Evolutionary conservation across 129 eudicot genomes (phyloP).

Genomic region (Escallonia rubra): DNA sequence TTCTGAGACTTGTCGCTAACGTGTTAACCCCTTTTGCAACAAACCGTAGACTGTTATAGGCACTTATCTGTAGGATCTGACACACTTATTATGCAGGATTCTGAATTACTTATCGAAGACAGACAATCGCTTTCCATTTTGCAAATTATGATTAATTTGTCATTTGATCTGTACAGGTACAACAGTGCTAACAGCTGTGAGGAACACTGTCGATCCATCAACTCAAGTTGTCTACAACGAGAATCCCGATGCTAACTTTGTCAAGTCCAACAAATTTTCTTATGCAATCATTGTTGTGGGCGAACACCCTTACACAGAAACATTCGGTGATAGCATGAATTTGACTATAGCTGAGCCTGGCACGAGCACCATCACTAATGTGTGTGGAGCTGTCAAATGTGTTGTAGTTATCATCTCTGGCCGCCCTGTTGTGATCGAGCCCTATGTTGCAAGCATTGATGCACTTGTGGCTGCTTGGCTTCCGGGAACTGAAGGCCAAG

Average conservation of each 20-base stretch:
- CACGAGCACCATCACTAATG: conserved; percentile 33
- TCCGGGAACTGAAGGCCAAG: conserved; percentile 24
- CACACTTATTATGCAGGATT: too few relatives aligned
- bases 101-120: too few relatives aligned
- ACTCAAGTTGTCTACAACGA: conserved; percentile 42
- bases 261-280: conserved; percentile 39
- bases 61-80: too few relatives aligned
- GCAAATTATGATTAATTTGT: too few relatives aligned
- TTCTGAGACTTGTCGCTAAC: too few relatives aligned
- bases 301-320: conserved; percentile 55
- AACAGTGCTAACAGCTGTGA: conserved; percentile 51
- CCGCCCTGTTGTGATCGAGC: conserved; percentile 53
- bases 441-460: conserved; percentile 23
- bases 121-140: not conserved
- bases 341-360: conserved; percentile 49
- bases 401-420: conserved; percentile 57
- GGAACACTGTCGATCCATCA: conserved; percentile 41
- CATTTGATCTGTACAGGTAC: conserved; percentile 37
- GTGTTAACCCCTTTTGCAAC: too few relatives aligned
- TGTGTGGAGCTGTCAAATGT: conserved; percentile 50
- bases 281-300: conserved; percentile 65
- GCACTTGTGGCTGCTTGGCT: conserved; percentile 25
- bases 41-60: too few relatives aligned
- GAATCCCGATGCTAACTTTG: conserved; percentile 36
- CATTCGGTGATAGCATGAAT: conserved; percentile 47